These are phyloP conservation scores for Corchorus olitorius DNA, from an alignment of 345 rosid genomes.

Conservation along the genomic window DNA sequence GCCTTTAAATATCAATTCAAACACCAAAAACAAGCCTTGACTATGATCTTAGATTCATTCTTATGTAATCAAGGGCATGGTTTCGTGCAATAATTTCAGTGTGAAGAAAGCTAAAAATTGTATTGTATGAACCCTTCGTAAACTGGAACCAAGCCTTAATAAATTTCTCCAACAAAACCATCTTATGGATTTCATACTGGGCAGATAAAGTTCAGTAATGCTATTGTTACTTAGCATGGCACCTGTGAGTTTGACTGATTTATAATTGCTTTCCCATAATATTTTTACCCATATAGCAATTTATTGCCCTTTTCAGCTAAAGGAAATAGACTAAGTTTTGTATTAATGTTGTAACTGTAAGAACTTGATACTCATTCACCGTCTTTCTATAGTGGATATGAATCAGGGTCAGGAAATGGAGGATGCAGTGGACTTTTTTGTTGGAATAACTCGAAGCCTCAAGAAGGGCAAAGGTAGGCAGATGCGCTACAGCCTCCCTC, in stretches of 20 bases:
- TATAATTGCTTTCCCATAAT: constrained; percentile 2
- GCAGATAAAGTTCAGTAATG: too few species aligned
- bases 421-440: constrained; percentile 87
- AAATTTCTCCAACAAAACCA: too few species aligned
- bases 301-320: neutral
- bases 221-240: too few species aligned
- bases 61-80: too few species aligned
- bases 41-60: too few species aligned
- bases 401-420: constrained; percentile 71
- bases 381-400: constrained; percentile 65
- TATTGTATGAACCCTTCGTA: too few species aligned
- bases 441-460: constrained; percentile 66
- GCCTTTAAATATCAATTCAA: too few species aligned
- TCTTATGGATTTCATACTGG: too few species aligned
- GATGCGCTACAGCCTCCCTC: neutral
- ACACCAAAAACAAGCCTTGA: too few species aligned
- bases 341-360: neutral
- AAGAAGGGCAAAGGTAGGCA: constrained; percentile 59
- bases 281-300: neutral
- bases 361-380: constrained; percentile 11
- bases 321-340: constrained; percentile 1
- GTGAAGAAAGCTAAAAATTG: too few species aligned
- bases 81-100: too few species aligned
- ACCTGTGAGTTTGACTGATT: constrained; percentile 59
- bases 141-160: too few species aligned